These are phyloP conservation scores for Elasticomyces elasticus DNA, from an alignment of 495 filamentous ascomycete species.

Conservation along the genomic window DNA sequence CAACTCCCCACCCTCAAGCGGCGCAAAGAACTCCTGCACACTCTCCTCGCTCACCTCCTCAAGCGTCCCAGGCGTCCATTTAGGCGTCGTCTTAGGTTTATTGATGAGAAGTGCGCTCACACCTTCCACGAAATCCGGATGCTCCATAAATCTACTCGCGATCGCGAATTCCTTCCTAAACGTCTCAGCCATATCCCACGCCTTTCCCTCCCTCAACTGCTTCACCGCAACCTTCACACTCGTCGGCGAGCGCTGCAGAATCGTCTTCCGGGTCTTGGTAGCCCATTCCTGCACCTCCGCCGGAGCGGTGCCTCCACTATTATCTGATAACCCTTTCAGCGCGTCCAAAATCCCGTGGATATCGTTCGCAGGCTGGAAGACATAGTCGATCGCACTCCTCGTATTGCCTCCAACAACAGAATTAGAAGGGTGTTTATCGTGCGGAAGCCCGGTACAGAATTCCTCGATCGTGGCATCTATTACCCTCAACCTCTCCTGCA, in stretches of 20 bases:
- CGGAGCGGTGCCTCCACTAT: conserved; percentile 6
- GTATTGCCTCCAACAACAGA: conserved; percentile 40
- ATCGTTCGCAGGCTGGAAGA: conserved; percentile 23
- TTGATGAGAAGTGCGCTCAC: conserved; percentile 65
- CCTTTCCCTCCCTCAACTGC: conserved; percentile 62
- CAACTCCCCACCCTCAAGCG: conserved; percentile 29
- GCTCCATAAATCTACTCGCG: conserved; percentile 71
- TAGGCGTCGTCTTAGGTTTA: conserved; percentile 48
- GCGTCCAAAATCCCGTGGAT: conserved; percentile 7
- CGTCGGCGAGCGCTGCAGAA: conserved; percentile 69
- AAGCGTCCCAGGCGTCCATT: conserved; percentile 64
- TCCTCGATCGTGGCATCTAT: conserved; percentile 87
- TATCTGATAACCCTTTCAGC: conserved; percentile 10
- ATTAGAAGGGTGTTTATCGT: conserved; percentile 50
- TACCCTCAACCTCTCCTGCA: conserved; percentile 51
- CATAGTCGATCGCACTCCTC: conserved; percentile 63
- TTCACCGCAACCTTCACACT: conserved; percentile 70
- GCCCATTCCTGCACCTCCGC: conserved; percentile 52
- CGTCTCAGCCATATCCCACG: conserved; percentile 70
- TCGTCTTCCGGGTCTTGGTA: conserved; percentile 54
- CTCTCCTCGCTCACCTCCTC: conserved; percentile 45
- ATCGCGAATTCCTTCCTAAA: conserved; percentile 77
- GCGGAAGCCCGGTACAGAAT: conserved; percentile 64
- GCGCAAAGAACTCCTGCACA: conserved; percentile 53
- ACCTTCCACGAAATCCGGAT: conserved; percentile 79